Percentiles rank a stretch among this genome's conserved stretches.
Conservation (phyloP, 208 protist genomes). For the Acanthamoeba triangularis region DNA sequence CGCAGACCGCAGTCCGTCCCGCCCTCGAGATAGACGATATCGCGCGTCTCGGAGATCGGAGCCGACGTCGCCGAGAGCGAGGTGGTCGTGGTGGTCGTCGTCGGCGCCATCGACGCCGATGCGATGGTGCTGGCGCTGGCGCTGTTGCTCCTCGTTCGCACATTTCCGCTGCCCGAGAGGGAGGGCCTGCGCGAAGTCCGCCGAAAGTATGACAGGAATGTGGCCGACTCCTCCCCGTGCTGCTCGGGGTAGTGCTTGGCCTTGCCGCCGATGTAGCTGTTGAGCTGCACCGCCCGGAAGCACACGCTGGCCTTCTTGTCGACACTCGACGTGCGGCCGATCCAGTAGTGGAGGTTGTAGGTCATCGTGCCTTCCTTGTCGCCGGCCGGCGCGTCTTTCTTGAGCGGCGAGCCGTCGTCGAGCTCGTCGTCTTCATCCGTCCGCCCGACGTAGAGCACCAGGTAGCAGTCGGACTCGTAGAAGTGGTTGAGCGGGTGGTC, state of each 20-base stretch:
- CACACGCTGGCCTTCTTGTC: constrained; percentile 58
- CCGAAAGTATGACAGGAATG: constrained; percentile 18
- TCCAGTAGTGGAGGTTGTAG: constrained; percentile 67
- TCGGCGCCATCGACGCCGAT: neutral
- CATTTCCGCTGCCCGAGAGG: neutral
- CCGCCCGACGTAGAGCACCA: constrained; percentile 13
- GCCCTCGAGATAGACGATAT: constrained; percentile 35
- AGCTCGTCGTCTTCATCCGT: neutral
- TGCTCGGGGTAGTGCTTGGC: constrained; percentile 64
- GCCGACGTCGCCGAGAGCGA: neutral
- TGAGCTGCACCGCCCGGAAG: constrained; percentile 47
- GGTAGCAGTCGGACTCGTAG: constrained; percentile 48
- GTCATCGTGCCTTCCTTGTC: neutral
- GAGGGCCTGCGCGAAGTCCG: neutral
- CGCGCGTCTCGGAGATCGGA: neutral
- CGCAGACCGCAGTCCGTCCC: constrained; percentile 11
- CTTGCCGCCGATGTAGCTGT: constrained; percentile 69
- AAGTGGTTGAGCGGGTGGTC: neutral
- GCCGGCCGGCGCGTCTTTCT: neutral
- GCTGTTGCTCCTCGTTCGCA: neutral
- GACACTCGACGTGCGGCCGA: neutral
- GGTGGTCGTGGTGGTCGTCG: neutral
- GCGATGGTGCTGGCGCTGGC: neutral
- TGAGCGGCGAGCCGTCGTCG: neutral
- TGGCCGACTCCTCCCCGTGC: constrained; percentile 21